Evolutionary conservation across 1,284 basidiomycete species (phyloP).

Genomic region (Entoloma clypeatum): DNA sequence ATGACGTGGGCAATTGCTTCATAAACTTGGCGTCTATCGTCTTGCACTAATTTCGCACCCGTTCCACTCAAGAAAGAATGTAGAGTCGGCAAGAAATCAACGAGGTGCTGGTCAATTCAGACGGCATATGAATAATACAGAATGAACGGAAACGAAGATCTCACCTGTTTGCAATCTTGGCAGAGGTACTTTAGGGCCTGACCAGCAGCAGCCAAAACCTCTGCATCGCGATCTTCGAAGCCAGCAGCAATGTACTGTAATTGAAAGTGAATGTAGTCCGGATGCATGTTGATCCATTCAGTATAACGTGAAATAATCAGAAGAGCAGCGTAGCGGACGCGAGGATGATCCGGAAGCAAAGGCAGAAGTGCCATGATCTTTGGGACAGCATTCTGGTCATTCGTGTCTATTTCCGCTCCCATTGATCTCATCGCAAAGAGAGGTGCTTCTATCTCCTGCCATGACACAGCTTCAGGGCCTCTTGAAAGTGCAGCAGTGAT

Average conservation of each 20-base stretch:
- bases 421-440: slow-evolving; percentile 98
- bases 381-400: slow-evolving; percentile 84
- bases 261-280: slow-evolving; percentile 82
- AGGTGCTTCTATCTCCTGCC: slow-evolving; percentile 98
- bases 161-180: slow-evolving; percentile 88
- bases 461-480: slow-evolving; percentile 53
- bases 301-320: slow-evolving; percentile 96
- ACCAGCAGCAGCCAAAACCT: slow-evolving; percentile 91
- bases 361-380: slow-evolving; percentile 96
- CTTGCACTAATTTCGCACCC: slow-evolving; percentile 75
- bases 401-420: slow-evolving; percentile 89
- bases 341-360: slow-evolving; percentile 85
- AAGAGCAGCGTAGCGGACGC: slow-evolving; percentile 92
- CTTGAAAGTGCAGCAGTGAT: slow-evolving; percentile 71
- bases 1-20: slow-evolving; percentile 96
- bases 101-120: slow-evolving; percentile 62
- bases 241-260: slow-evolving; percentile 92
- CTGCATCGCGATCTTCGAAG: slow-evolving; percentile 76
- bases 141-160: slow-evolving; percentile 12
- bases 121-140: slow-evolving; percentile 1
- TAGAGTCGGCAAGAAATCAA: slow-evolving; percentile 88
- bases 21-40: slow-evolving; percentile 89
- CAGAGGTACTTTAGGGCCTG: slow-evolving; percentile 97
- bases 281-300: slow-evolving; percentile 93
- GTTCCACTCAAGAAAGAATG: slow-evolving; percentile 84